Conservation (phyloP, 768 basidiomycete genomes). For the Psilocybe sp. region DNA sequence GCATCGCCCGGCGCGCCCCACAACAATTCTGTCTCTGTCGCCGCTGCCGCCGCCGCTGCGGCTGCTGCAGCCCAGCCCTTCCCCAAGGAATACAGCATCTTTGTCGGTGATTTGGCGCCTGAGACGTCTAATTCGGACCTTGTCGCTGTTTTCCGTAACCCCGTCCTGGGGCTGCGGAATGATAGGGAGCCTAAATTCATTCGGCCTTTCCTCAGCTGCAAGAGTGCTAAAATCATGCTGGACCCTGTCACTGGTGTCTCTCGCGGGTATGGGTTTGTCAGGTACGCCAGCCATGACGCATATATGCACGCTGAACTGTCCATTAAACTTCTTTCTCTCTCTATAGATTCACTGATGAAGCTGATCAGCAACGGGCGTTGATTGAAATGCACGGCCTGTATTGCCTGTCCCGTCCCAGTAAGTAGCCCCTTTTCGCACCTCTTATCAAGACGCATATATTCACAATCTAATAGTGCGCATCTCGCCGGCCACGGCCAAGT, state of each 20-base stretch:
- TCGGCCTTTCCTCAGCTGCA: conserved; percentile 85
- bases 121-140: conserved; percentile 94
- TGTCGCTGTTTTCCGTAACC: conserved; percentile 91
- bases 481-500: conserved; percentile 86
- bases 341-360: conserved; percentile 78
- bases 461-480: conserved; percentile 68
- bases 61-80: conserved; percentile 47
- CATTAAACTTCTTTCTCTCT: neutral
- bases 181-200: conserved; percentile 89
- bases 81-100: conserved; percentile 89
- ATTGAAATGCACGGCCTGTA: conserved; percentile 92
- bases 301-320: conserved; percentile 13
- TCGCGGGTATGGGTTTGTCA: conserved; percentile 90
- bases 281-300: conserved; percentile 41
- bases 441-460: conserved; percentile 26
- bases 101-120: conserved; percentile 90
- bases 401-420: conserved; percentile 85
- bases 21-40: too few species aligned
- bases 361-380: conserved; percentile 85
- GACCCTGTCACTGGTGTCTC: conserved; percentile 88
- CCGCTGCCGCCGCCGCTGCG: conserved; percentile 18
- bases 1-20: too few species aligned
- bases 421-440: conserved; percentile 24
- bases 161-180: conserved; percentile 78
- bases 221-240: conserved; percentile 94